Conservation (phyloP, 345 rosid genomes). For the Brassica napus region DNA sequence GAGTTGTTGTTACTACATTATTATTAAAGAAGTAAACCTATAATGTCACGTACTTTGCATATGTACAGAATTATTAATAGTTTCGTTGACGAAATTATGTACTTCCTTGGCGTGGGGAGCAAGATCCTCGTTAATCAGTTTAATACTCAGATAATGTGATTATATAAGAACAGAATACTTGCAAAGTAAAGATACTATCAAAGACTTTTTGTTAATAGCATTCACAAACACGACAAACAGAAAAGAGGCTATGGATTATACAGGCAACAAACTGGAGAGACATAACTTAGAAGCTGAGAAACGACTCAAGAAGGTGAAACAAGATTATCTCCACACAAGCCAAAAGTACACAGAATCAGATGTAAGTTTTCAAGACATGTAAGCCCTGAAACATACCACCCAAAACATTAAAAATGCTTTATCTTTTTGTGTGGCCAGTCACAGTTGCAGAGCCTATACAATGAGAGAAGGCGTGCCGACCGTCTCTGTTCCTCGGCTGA, state of each 20-base stretch:
- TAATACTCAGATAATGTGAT: neutral
- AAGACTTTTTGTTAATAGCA: neutral
- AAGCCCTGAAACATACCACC: neutral
- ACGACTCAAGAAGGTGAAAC: neutral
- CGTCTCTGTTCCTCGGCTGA: neutral
- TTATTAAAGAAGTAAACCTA: neutral
- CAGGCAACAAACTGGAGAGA: neutral
- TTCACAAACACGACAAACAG: neutral
- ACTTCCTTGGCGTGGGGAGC: neutral
- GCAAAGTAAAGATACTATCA: neutral
- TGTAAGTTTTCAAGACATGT: conserved; percentile 4
- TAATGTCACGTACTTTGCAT: neutral
- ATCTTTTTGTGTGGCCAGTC: neutral
- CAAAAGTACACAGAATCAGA: conserved; percentile 19
- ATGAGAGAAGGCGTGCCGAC: neutral
- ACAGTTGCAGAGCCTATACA: neutral
- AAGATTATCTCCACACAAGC: neutral
- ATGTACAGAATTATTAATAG: no score
- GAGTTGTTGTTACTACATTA: neutral
- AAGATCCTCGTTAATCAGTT: neutral
- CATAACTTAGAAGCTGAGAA: neutral
- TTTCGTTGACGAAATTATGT: neutral
- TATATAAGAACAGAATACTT: neutral
- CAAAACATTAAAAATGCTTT: neutral
- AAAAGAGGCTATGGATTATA: neutral